Percentiles rank a stretch among this genome's conserved stretches.
These are phyloP conservation scores for Paramecium primaurelia DNA, from an alignment of 73 alveolate species.

Conservation along the genomic window DNA sequence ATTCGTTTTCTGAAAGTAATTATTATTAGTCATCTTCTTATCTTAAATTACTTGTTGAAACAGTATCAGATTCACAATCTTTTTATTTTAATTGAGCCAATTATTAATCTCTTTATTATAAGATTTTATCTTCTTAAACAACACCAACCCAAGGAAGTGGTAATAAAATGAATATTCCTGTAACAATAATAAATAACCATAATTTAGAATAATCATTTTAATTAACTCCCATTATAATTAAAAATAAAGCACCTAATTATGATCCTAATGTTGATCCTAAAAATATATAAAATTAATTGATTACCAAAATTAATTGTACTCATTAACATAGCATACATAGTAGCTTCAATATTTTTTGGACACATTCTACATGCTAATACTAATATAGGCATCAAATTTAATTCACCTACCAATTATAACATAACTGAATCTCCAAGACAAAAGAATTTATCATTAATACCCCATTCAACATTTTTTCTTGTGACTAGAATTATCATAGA, in stretches of 20 bases:
- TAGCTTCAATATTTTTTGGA: constrained; percentile 85
- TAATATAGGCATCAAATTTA: constrained; percentile 81
- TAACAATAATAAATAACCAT: constrained; percentile 66
- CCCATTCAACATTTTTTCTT: constrained; percentile 52
- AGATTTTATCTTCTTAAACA: background rate
- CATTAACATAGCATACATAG: constrained; percentile 82
- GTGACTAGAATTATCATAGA: constrained; percentile 68
- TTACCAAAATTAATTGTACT: constrained; percentile 78
- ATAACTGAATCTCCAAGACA: constrained; percentile 54
- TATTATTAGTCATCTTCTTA: background rate
- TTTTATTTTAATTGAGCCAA: background rate
- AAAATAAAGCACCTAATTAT: constrained; percentile 77
- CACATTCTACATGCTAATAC: constrained; percentile 82
- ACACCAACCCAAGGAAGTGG: constrained; percentile 49
- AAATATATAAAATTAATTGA: constrained; percentile 49
- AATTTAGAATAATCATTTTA: constrained; percentile 66
- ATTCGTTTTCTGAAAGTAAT: background rate
- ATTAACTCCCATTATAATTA: constrained; percentile 69
- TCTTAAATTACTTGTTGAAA: background rate
- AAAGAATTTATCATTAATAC: constrained; percentile 64
- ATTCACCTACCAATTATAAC: constrained; percentile 64
- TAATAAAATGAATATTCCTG: constrained; percentile 2
- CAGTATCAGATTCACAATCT: background rate
- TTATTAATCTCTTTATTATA: background rate
- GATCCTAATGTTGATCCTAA: constrained; percentile 42